Base-by-base conservation (phyloP, 345 rosid genomes). In the Pseudoturritis turrita region DNA sequence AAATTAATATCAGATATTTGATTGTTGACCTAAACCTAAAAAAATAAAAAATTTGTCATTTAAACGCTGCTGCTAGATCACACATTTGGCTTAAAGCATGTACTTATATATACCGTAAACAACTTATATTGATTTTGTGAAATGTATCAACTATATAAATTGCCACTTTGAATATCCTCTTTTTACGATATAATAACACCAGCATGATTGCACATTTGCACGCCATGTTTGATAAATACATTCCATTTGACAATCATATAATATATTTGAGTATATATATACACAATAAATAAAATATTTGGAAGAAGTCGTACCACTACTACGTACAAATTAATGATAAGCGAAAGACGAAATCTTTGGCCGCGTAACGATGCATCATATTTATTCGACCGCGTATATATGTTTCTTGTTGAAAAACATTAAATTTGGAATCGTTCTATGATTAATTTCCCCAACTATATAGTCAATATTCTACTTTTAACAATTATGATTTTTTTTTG, bases 371-470 rank as follows among this genome's bases (percentile, higher is more conserved):
- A 73, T 64, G 71, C 36, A 65, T 28, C 50, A 59, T 51, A 67
- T 67, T 67, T 59, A 67, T 68, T 74, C 62, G 40, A 74, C 78
- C 78, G 78, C 73, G 78, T 74, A 51, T 41, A 11, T 66, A 59
- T 59, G 68, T 66, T 60, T 75, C 69, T 75, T 33, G 73, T 68
- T 75, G 73, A 10, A 67, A 46, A 29, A 29, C 62, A 67, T 59
- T 74, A 23, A 75, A 57, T 75, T 67, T 68, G 39, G 68, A 74
- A 67, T 41, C 22, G 22, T 68, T 68, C 63, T 59, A 51, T 60
- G 63, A 67, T 67, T 25, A 67, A 43, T 45, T 40, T 59, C 56
- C 55, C 56, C 78, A 68, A 75, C 74, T 53, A 61, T 35, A 60
- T 68, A 67, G 41, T 60, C 69, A 39, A 43, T 25, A 36, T 49